These are phyloP conservation scores for Leccinum imitatum DNA, from an alignment of 768 basidiomycete species.

Conservation along the genomic window DNA sequence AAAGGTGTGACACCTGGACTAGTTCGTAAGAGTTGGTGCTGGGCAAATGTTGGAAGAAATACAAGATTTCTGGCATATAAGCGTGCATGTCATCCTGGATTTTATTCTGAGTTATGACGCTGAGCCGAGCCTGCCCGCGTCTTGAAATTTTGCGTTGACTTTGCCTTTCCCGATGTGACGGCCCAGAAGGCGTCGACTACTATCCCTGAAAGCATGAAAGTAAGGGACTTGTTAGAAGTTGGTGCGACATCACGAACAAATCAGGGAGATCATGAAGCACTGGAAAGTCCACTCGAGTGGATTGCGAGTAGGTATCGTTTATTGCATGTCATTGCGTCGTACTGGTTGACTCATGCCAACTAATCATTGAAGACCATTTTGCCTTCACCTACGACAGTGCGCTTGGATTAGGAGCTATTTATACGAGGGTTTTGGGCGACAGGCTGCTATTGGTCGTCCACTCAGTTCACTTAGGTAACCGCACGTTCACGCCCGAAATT, in stretches of 20 bases:
- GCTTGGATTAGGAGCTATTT: constrained; percentile 53
- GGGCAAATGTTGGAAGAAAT: too few species aligned
- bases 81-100: constrained; percentile 47
- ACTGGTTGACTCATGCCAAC: background rate
- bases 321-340: background rate
- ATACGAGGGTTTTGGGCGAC: constrained; percentile 89
- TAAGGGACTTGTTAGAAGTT: constrained; percentile 32
- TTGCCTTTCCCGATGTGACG: constrained; percentile 89
- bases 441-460: constrained; percentile 74
- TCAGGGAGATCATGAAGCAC: background rate
- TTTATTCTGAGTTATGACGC: constrained; percentile 7
- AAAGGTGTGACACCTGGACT: too few species aligned
- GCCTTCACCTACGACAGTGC: background rate
- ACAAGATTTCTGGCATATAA: constrained; percentile 88
- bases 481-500: background rate
- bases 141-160: constrained; percentile 70
- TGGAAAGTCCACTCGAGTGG: too few species aligned
- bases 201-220: constrained; percentile 53
- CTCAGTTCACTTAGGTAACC: constrained; percentile 58
- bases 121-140: constrained; percentile 47
- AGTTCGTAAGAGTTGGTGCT: too few species aligned
- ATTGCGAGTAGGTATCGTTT: too few species aligned
- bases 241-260: background rate
- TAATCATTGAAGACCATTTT: background rate
- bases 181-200: constrained; percentile 71